These are phyloP conservation scores for Hamamelis virginiana DNA, from an alignment of 164 flowering plant genomes.

Conservation along the genomic window DNA sequence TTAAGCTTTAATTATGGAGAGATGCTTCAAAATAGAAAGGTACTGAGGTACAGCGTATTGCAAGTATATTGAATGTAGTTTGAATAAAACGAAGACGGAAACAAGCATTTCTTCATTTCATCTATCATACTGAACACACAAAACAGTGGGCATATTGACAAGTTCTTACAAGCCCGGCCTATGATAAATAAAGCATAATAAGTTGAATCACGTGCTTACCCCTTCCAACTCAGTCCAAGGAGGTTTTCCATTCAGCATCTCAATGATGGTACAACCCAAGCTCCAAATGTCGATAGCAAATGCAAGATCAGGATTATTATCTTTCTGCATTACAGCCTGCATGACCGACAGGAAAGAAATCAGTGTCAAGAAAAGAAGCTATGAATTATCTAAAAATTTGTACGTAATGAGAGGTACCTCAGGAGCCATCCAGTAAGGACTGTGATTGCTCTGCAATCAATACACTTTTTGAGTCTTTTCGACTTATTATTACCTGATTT, in stretches of 20 bases:
- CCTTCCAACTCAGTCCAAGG: constrained; percentile 84
- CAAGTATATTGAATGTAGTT: too few relatives aligned
- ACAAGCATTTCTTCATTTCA: too few relatives aligned
- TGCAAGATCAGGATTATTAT: constrained; percentile 53
- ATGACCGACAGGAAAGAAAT: constrained; percentile 43
- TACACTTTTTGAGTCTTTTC: too few relatives aligned
- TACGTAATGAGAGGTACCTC: constrained; percentile 51
- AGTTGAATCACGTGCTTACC: constrained; percentile 43
- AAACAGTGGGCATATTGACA: too few relatives aligned
- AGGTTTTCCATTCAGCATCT: constrained; percentile 84
- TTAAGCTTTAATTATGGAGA: too few relatives aligned
- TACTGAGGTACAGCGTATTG: too few relatives aligned
- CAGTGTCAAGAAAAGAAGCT: not conserved
- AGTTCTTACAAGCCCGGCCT: not conserved
- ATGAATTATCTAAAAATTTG: not conserved
- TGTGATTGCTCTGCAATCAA: too few relatives aligned
- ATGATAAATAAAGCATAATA: constrained; percentile 1
- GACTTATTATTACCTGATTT: too few relatives aligned
- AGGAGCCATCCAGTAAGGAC: constrained; percentile 98
- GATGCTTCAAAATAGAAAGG: too few relatives aligned
- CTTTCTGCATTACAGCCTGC: constrained; percentile 56
- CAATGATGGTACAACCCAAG: constrained; percentile 87
- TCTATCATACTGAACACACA: too few relatives aligned
- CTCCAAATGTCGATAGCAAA: constrained; percentile 92
- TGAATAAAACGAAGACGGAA: too few relatives aligned